phyloP scores from a whole-genome alignment of 495 filamentous ascomycete genomes.

The Penicillium paradoxum region DNA sequence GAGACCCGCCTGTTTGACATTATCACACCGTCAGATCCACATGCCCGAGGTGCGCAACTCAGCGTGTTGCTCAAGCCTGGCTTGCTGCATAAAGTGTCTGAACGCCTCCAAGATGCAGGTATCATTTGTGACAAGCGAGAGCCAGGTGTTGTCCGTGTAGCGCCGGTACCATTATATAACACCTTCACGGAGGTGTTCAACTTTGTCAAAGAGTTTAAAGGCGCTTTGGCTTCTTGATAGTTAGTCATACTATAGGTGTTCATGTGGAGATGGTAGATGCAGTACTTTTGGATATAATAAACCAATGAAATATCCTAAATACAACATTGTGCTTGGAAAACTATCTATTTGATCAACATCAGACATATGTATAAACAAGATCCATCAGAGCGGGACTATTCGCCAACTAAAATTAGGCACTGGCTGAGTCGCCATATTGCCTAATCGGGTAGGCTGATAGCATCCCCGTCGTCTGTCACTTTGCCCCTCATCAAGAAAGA shows the following conservation, averaged over 20 bases:
- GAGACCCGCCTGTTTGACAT: conserved; percentile 44
- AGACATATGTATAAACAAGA: no score
- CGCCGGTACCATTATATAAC: conserved; percentile 90
- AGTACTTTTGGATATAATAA: no score
- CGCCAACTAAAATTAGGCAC: no score
- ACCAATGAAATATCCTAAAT: no score
- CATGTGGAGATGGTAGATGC: not conserved
- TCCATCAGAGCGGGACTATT: no score
- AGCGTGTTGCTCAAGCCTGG: conserved; percentile 66
- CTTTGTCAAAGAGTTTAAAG: conserved; percentile 58
- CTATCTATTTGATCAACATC: no score
- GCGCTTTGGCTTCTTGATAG: conserved; percentile 21
- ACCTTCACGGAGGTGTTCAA: conserved; percentile 69
- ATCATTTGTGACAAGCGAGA: conserved; percentile 85
- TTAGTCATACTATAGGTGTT: not conserved
- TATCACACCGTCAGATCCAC: conserved; percentile 71
- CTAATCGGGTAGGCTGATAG: no score
- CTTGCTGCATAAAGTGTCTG: conserved; percentile 65
- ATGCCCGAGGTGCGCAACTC: conserved; percentile 80
- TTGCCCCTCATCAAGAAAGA: no score
- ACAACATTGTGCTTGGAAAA: no score
- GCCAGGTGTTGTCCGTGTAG: conserved; percentile 91
- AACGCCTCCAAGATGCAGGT: conserved; percentile 59
- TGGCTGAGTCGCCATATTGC: no score
- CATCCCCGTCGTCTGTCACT: no score